Evolutionary conservation across 352 stramenopile species (phyloP).

Genomic region (Pythium angustatum): DNA sequence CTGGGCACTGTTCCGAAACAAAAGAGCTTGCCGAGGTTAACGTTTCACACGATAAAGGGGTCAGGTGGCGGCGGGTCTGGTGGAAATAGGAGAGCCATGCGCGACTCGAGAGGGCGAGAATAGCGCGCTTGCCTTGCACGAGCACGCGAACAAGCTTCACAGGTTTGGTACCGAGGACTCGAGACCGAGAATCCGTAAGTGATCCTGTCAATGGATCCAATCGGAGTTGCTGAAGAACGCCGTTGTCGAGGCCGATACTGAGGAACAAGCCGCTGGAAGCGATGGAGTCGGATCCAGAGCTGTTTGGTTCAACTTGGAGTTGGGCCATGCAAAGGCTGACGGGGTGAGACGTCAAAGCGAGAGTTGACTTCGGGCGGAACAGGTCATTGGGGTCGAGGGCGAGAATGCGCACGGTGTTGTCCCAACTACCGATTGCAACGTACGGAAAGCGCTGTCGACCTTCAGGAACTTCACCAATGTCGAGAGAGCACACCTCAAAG

Average conservation of each 20-base stretch:
- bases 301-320: constrained; percentile 75
- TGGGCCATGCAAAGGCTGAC: constrained; percentile 81
- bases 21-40: constrained; percentile 96
- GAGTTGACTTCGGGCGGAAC: constrained; percentile 83
- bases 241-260: constrained; percentile 93
- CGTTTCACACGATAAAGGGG: constrained; percentile 95
- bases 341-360: constrained; percentile 81
- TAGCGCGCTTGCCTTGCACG: constrained; percentile 86
- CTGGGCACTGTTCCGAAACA: constrained; percentile 93
- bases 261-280: constrained; percentile 76
- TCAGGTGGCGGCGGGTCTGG: constrained; percentile 89
- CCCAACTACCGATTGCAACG: constrained; percentile 94
- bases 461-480: constrained; percentile 94
- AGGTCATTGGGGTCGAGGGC: constrained; percentile 93
- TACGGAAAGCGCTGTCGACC: constrained; percentile 95
- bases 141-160: constrained; percentile 95
- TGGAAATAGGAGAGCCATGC: constrained; percentile 97
- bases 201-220: constrained; percentile 89
- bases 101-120: constrained; percentile 94
- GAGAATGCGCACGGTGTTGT: constrained; percentile 92
- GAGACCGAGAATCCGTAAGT: constrained; percentile 87
- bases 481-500: constrained; percentile 97
- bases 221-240: constrained; percentile 92
- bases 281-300: constrained; percentile 42
- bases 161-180: constrained; percentile 93